Conservation (phyloP, 371 early-diverging fungal genomes). For the Funneliformis caledonium region DNA sequence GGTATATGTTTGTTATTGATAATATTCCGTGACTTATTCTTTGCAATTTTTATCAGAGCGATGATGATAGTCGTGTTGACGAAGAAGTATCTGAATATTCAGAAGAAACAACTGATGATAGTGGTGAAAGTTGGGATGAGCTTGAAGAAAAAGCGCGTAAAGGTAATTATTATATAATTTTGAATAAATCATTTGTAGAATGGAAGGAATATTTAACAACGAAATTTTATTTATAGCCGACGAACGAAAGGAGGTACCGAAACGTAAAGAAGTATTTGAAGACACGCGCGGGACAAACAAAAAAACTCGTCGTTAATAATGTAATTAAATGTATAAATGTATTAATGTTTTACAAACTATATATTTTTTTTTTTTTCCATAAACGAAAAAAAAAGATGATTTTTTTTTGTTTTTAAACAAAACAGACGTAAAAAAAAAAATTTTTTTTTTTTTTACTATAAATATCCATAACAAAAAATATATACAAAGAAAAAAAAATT, state of each 20-base stretch:
- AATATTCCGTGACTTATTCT: not conserved
- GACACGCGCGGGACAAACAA: slow-evolving; percentile 40
- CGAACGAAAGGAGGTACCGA: slow-evolving; percentile 51
- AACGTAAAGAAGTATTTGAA: slow-evolving; percentile 48
- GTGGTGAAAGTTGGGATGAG: slow-evolving; percentile 68
- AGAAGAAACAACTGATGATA: slow-evolving; percentile 59
- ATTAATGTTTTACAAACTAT: too few relatives aligned
- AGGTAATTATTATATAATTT: not conserved
- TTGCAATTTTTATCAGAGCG: slow-evolving; percentile 57
- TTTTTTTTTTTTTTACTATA: too few relatives aligned
- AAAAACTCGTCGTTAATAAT: slow-evolving; percentile 41
- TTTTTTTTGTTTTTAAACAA: too few relatives aligned
- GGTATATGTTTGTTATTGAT: not conserved
- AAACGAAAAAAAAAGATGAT: not conserved
- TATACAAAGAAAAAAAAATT: too few relatives aligned
- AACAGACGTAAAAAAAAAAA: too few relatives aligned
- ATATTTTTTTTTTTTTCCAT: not conserved
- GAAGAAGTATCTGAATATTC: slow-evolving; percentile 65
- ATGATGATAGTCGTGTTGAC: slow-evolving; percentile 74
- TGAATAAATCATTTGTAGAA: not conserved
- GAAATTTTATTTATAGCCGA: slow-evolving; percentile 49
- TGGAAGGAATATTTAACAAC: not conserved
- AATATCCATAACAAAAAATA: too few relatives aligned
- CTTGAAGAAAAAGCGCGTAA: slow-evolving; percentile 64
- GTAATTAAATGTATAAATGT: too few relatives aligned